phyloP scores from a whole-genome alignment of 2,329 filamentous ascomycete genomes.

The Claviceps citrina region DNA sequence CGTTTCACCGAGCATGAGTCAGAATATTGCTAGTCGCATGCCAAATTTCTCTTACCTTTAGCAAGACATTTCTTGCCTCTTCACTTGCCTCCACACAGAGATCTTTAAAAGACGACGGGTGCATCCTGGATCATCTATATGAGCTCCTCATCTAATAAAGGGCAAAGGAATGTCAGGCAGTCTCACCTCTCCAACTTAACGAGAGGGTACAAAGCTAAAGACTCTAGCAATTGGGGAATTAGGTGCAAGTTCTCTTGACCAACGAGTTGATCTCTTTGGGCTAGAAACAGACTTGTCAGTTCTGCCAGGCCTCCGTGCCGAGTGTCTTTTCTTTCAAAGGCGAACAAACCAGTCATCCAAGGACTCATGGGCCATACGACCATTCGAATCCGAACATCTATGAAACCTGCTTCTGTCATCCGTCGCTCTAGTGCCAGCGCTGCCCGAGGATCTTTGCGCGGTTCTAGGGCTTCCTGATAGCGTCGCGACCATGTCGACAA shows the following conservation, averaged over 20 bases:
- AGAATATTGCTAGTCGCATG: not conserved
- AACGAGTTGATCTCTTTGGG: constrained; percentile 35
- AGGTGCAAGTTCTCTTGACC: constrained; percentile 39
- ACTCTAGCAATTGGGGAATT: constrained; percentile 37
- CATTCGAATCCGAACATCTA: constrained; percentile 49
- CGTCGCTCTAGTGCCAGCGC: constrained; percentile 43
- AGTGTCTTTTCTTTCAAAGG: not conserved
- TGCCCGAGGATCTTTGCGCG: constrained; percentile 50
- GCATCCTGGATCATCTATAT: constrained; percentile 28
- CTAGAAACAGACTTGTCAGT: constrained; percentile 18
- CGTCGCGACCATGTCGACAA: constrained; percentile 51
- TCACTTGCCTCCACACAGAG: constrained; percentile 39
- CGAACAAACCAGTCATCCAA: constrained; percentile 46
- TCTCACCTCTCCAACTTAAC: constrained; percentile 33
- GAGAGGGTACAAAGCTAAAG: constrained; percentile 41
- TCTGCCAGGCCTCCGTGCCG: not conserved
- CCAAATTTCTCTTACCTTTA: constrained; percentile 30
- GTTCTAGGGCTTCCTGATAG: constrained; percentile 47
- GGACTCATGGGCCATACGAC: constrained; percentile 53
- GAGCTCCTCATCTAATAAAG: not conserved
- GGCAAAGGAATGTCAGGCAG: not conserved
- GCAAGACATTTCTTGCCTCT: constrained; percentile 36
- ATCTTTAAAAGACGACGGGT: constrained; percentile 31
- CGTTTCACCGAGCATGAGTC: not conserved
- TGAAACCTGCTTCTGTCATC: constrained; percentile 48